Percentiles rank a stretch among this genome's conserved stretches.
Evolutionary conservation across 371 early-diverging fungal genomes (phyloP).

Genomic region (Mucor circinelloides): DNA sequence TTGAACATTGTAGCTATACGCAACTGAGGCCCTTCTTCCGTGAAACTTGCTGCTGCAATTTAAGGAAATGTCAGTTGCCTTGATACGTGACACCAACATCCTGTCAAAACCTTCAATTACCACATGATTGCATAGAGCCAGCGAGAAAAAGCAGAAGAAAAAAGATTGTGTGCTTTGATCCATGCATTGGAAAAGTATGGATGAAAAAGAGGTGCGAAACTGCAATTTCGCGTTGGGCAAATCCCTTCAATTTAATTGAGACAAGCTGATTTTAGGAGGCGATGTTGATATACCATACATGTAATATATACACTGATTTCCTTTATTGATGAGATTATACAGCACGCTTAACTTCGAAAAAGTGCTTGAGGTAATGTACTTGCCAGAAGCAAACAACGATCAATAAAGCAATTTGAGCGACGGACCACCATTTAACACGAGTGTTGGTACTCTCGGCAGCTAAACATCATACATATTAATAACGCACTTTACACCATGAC

Average conservation of each 20-base stretch:
- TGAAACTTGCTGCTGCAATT: neutral
- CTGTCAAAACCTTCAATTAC: neutral
- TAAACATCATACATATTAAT: conserved; percentile 35
- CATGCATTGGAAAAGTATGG: neutral
- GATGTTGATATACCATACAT: neutral
- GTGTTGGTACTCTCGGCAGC: conserved; percentile 79
- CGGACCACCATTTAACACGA: conserved; percentile 82
- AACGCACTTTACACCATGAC: neutral
- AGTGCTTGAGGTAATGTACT: conserved; percentile 72
- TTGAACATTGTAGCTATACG: neutral
- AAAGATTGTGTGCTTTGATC: neutral
- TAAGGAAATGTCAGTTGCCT: neutral
- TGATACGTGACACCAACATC: neutral
- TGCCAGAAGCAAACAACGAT: conserved; percentile 71
- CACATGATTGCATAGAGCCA: neutral
- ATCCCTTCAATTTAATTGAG: neutral
- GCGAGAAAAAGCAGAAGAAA: neutral
- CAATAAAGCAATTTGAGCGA: conserved; percentile 64
- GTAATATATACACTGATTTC: neutral
- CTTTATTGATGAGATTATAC: conserved; percentile 43
- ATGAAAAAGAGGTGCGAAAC: neutral
- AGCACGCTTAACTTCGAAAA: conserved; percentile 78
- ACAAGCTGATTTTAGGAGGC: neutral
- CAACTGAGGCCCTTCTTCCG: neutral
- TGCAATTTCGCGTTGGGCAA: neutral